Evolutionary conservation across 352 stramenopile genomes (phyloP), one percentile per base, ranked within the genome.

Genomic region (Pythium angustatum): DNA sequence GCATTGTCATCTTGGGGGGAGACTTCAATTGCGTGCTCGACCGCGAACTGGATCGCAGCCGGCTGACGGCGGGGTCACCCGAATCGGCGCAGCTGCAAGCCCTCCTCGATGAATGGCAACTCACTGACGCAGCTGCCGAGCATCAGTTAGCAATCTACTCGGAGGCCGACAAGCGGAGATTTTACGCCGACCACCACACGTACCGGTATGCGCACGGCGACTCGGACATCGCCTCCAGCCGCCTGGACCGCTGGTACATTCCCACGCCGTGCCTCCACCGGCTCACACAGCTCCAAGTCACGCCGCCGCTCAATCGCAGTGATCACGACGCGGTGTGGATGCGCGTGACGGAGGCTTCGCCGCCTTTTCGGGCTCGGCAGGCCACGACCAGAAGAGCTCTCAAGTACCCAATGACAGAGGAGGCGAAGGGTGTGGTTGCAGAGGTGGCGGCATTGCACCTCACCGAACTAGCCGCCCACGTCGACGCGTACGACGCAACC

Each of bases 11-110:
- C 9, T 5, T 58, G 17, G 51, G 51, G 11, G 51, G 51, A 6
- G 51, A 58, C 22, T 58, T 58, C 51, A 58, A 58, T n/a, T 58
- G 51, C 19, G 12, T 31, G 3, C 51, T 58, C 28, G 51, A 45
- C n/a, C 30, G 8, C n/a, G 51, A 58, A 22, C 34, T 58, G 4
- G 51, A 58, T 24, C 51, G 51, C 31, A 58, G 51, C 31, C 28
- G 31, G 9, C 10, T 21, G 10, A n/a, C 49, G 14, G 4, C 5
- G 49, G 12, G 4, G 10, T 4, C 24, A 19, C 11, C n/a, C 5
- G n/a, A 38, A 27, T 17, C 49, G 4, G 26, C 7, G 5, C 9
- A 14, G 26, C 24, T 52, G 14, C n/a, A 52, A 17, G 30, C 14
- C 10, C 44, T 52, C 5, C 19, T 52, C 5, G 21, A 52, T 5